These are phyloP conservation scores for Nidula niveotomentosa DNA, from an alignment of 1,284 basidiomycete species.

Conservation along the genomic window DNA sequence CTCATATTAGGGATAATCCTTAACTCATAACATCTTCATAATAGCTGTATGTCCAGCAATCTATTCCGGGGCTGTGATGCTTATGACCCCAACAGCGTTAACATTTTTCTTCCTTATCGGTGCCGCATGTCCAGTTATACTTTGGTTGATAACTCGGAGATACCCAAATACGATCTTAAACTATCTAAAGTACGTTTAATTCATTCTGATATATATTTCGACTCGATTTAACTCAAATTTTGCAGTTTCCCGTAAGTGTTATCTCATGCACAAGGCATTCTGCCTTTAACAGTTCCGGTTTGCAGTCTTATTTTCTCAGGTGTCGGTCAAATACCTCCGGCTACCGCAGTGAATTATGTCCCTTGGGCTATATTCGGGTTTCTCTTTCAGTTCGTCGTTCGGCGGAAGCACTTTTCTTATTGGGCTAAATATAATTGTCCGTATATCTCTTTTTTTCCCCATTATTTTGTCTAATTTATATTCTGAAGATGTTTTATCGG, in stretches of 20 bases:
- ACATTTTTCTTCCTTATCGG: conserved; percentile 56
- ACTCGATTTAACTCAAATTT: background rate
- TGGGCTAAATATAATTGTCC: conserved; percentile 64
- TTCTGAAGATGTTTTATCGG: conserved; percentile 46
- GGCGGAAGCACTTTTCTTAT: conserved; percentile 48
- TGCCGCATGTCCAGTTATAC: conserved; percentile 42
- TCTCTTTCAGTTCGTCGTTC: conserved; percentile 52
- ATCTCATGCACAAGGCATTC: no score
- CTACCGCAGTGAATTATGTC: conserved; percentile 59
- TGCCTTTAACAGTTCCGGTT: background rate
- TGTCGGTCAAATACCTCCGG: conserved; percentile 52
- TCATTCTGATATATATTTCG: background rate
- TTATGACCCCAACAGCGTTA: conserved; percentile 22
- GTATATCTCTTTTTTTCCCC: conserved; percentile 9
- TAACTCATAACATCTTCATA: conserved; percentile 11
- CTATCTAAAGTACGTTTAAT: conserved; percentile 42
- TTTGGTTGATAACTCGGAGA: conserved; percentile 39
- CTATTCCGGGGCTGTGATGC: no score
- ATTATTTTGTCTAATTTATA: conserved; percentile 1
- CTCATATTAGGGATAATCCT: background rate
- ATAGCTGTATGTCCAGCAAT: conserved; percentile 16
- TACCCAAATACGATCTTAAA: conserved; percentile 42
- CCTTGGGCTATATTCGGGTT: conserved; percentile 59
- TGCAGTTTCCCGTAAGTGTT: conserved; percentile 35
- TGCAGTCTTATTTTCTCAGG: conserved; percentile 49